Evolutionary conservation across 2,329 filamentous ascomycete species (phyloP).

Genomic region (Elsinoe fawcettii): DNA sequence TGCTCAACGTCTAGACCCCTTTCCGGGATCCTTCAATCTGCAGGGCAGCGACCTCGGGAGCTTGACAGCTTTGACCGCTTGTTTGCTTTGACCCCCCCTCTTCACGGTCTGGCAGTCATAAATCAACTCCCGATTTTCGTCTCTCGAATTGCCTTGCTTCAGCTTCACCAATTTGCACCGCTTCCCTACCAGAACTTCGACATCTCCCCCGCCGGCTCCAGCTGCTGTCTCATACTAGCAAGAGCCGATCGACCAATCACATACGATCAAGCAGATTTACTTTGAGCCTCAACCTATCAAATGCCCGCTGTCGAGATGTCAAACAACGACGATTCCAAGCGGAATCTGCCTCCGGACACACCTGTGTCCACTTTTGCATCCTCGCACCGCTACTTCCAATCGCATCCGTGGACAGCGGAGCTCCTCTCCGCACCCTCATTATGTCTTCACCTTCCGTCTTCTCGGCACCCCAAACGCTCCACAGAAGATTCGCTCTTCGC

Average conservation of each 20-base stretch:
- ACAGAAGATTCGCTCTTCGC: constrained; percentile 48
- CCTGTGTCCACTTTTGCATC: constrained; percentile 1
- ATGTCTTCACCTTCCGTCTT: constrained; percentile 32
- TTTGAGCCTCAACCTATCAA: neutral
- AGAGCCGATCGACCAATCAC: neutral
- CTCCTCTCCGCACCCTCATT: constrained; percentile 30
- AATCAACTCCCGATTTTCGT: constrained; percentile 13
- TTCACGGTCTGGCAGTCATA: neutral
- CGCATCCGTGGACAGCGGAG: constrained; percentile 28
- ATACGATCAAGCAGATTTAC: neutral
- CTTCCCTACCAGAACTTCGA: neutral
- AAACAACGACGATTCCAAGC: neutral
- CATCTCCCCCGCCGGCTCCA: neutral
- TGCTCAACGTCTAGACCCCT: constrained; percentile 8
- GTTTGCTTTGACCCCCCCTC: constrained; percentile 1
- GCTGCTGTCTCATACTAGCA: neutral
- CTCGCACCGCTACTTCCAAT: constrained; percentile 22
- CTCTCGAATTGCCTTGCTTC: constrained; percentile 9
- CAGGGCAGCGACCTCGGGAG: constrained; percentile 5
- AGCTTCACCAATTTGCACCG: neutral
- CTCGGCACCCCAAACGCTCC: constrained; percentile 31
- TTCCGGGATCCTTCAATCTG: neutral
- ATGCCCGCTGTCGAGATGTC: neutral
- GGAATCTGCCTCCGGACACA: neutral
- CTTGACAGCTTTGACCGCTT: neutral